phyloP scores from a whole-genome alignment of 345 rosid species.

The Citrus sinensis region DVS_A1.0 CM039169.1:28267501-28268000 shows the following conservation, averaged over 20 bases:
- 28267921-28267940: constrained; percentile 44
- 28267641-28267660: constrained; percentile 71
- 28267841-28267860: constrained; percentile 51
- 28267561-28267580: constrained; percentile 77
- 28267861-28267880: constrained; percentile 47
- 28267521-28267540: constrained; percentile 85
- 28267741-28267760: constrained; percentile 67
- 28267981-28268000: constrained; percentile 71
- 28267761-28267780: constrained; percentile 68
- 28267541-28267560: constrained; percentile 81
- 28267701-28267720: constrained; percentile 74
- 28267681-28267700: constrained; percentile 93
- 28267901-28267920: constrained; percentile 44
- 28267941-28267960: constrained; percentile 42
- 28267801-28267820: constrained; percentile 82
- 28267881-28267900: constrained; percentile 48
- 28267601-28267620: constrained; percentile 64
- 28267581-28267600: constrained; percentile 66
- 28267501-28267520: constrained; percentile 84
- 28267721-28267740: constrained; percentile 55
- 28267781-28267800: constrained; percentile 77
- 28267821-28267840: constrained; percentile 47
- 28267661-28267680: constrained; percentile 76
- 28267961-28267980: constrained; percentile 52
- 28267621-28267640: constrained; percentile 69